Percentiles rank a stretch among this genome's conserved stretches.
phyloP scores from a whole-genome alignment of 208 protist genomes.

The Vickermania spadyakhi region DNA sequence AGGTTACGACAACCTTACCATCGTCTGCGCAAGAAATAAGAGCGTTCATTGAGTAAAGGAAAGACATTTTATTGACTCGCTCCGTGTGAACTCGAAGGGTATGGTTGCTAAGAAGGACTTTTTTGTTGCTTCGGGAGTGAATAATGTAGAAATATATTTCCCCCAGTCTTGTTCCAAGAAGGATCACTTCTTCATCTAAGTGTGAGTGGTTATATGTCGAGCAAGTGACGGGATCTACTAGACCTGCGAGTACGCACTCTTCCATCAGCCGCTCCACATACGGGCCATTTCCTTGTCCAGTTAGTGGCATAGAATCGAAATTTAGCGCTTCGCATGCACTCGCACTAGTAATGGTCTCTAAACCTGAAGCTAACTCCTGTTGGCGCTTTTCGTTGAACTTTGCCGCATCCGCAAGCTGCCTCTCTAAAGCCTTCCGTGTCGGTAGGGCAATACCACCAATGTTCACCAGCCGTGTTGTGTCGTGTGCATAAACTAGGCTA shows the following conservation, averaged over 20 bases:
- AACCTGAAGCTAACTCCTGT: background rate
- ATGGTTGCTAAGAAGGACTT: slow-evolving; percentile 25
- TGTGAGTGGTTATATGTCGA: slow-evolving; percentile 40
- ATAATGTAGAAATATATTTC: slow-evolving; percentile 53
- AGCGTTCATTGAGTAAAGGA: slow-evolving; percentile 39
- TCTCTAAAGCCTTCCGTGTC: background rate
- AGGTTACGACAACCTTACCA: slow-evolving; percentile 56
- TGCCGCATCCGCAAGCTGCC: background rate
- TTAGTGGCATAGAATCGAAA: slow-evolving; percentile 27
- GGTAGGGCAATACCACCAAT: slow-evolving; percentile 33
- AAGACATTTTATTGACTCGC: slow-evolving; percentile 59
- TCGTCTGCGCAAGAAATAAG: slow-evolving; percentile 61
- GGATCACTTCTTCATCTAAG: slow-evolving; percentile 53
- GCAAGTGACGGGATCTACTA: slow-evolving; percentile 52
- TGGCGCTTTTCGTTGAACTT: slow-evolving; percentile 1
- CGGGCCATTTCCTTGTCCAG: slow-evolving; percentile 27
- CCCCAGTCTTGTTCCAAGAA: slow-evolving; percentile 54
- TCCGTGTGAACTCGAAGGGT: slow-evolving; percentile 26
- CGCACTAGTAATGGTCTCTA: slow-evolving; percentile 17
- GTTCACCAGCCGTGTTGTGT: slow-evolving; percentile 38
- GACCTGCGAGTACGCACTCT: slow-evolving; percentile 46
- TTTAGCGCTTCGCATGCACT: slow-evolving; percentile 23
- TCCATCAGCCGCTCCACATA: slow-evolving; percentile 46
- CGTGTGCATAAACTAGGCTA: slow-evolving; percentile 51
- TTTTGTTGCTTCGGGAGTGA: slow-evolving; percentile 10